Percentiles rank a stretch among this genome's conserved stretches.
Conservation (phyloP, 2,329 filamentous ascomycete genomes). For the Xylariaceae sp. region DNA sequence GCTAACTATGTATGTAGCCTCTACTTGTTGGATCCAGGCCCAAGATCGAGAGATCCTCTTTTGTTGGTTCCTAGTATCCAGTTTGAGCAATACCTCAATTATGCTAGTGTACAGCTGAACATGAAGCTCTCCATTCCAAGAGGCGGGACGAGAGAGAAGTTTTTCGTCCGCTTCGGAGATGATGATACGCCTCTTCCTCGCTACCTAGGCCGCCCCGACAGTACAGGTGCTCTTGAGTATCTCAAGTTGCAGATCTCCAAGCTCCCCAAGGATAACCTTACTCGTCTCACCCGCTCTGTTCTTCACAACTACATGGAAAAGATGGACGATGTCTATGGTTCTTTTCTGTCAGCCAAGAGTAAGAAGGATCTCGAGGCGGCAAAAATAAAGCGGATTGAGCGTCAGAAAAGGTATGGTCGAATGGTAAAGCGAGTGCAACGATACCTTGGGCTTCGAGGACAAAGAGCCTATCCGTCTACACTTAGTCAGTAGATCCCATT, state of each 20-base stretch:
- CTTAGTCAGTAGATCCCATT: constrained; percentile 14
- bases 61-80: constrained; percentile 71
- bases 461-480: neutral
- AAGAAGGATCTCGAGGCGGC: constrained; percentile 51
- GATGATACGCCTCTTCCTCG: constrained; percentile 65
- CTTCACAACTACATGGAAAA: constrained; percentile 55
- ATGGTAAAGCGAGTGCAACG: constrained; percentile 67
- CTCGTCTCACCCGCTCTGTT: constrained; percentile 39
- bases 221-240: constrained; percentile 39
- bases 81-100: constrained; percentile 63
- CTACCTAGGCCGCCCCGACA: constrained; percentile 63
- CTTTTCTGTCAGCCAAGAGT: constrained; percentile 47
- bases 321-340: constrained; percentile 53
- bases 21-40: constrained; percentile 61
- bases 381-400: constrained; percentile 49
- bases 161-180: constrained; percentile 64
- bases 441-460: constrained; percentile 67
- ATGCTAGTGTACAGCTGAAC: constrained; percentile 63
- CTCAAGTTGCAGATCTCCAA: constrained; percentile 40
- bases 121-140: constrained; percentile 61
- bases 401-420: constrained; percentile 54
- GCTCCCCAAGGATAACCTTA: constrained; percentile 42
- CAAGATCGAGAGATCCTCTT: constrained; percentile 53
- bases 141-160: constrained; percentile 53
- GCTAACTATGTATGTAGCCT: constrained; percentile 52